phyloP scores from a whole-genome alignment of 192 early-diverging fungal genomes.

The Gamsiella multidivaricata region DNA sequence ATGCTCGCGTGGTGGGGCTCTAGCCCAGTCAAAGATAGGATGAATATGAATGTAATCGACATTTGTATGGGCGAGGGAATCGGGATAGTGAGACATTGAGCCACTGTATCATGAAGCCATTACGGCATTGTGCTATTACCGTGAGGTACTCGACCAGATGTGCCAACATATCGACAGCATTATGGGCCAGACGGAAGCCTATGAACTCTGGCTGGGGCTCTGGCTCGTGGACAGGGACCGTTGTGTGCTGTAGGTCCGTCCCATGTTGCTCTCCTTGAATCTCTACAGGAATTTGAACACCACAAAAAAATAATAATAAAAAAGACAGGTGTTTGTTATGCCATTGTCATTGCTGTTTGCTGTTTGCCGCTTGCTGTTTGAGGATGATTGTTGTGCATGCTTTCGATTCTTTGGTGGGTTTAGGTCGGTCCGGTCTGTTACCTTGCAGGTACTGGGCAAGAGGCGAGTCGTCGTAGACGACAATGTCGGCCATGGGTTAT shows the following conservation, averaged over 20 bases:
- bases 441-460: slow-evolving; percentile 70
- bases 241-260: slow-evolving; percentile 34
- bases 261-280: slow-evolving; percentile 51
- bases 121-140: no score
- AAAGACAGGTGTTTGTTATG: no score
- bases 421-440: slow-evolving; percentile 15
- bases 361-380: no score
- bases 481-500: slow-evolving; percentile 61
- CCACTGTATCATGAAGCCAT: no score
- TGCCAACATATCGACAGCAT: slow-evolving; percentile 28
- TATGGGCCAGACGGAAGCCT: slow-evolving; percentile 23
- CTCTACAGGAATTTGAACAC: slow-evolving; percentile 14
- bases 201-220: slow-evolving; percentile 24
- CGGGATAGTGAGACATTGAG: no score
- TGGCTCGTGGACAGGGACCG: slow-evolving; percentile 38
- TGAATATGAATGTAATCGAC: no score
- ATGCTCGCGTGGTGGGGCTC: background rate
- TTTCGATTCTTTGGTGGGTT: background rate
- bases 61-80: no score
- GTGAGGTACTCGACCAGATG: slow-evolving; percentile 37
- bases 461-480: slow-evolving; percentile 74
- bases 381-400: no score
- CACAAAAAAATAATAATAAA: background rate
- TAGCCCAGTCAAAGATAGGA: background rate
- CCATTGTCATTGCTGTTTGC: background rate